Evolutionary conservation across 371 early-diverging fungal species (phyloP).

Genomic region (Syncephalis fuscata): DNA sequence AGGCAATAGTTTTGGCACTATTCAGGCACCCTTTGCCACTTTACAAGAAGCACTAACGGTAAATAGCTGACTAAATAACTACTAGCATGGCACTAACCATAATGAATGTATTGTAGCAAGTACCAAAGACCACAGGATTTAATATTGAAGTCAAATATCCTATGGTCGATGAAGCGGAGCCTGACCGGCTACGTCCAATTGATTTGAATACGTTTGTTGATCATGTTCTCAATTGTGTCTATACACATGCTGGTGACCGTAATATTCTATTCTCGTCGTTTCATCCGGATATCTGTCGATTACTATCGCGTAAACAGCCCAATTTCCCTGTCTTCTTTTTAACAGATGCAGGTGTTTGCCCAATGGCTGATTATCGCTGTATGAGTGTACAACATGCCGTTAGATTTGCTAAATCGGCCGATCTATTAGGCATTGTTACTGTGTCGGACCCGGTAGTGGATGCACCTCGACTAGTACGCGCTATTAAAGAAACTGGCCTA

Average conservation of each 20-base stretch:
- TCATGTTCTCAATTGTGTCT: slow-evolving; percentile 59
- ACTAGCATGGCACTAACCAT: not conserved
- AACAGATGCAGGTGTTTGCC: slow-evolving; percentile 66
- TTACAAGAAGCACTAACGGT: slow-evolving; percentile 61
- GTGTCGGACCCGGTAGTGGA: slow-evolving; percentile 58
- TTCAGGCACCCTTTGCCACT: slow-evolving; percentile 72
- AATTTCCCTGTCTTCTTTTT: slow-evolving; percentile 83
- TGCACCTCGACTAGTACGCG: slow-evolving; percentile 54
- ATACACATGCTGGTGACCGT: slow-evolving; percentile 44
- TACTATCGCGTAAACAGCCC: slow-evolving; percentile 68
- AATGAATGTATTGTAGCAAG: slow-evolving; percentile 18
- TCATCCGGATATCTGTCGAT: slow-evolving; percentile 77
- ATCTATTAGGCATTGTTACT: slow-evolving; percentile 71
- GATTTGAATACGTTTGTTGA: slow-evolving; percentile 86
- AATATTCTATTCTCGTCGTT: slow-evolving; percentile 88
- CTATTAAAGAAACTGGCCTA: slow-evolving; percentile 54
- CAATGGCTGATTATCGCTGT: slow-evolving; percentile 64
- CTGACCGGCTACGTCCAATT: slow-evolving; percentile 23
- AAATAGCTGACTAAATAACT: not conserved
- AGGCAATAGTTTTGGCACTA: slow-evolving; percentile 50
- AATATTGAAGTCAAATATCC: slow-evolving; percentile 98
- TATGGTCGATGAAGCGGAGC: slow-evolving; percentile 72
- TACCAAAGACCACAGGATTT: slow-evolving; percentile 68
- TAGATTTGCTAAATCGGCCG: slow-evolving; percentile 57
- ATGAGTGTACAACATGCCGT: slow-evolving; percentile 74